Evolutionary conservation across 2,329 filamentous ascomycete species (phyloP).

Genomic region (Venturiaceae sp.): DNA sequence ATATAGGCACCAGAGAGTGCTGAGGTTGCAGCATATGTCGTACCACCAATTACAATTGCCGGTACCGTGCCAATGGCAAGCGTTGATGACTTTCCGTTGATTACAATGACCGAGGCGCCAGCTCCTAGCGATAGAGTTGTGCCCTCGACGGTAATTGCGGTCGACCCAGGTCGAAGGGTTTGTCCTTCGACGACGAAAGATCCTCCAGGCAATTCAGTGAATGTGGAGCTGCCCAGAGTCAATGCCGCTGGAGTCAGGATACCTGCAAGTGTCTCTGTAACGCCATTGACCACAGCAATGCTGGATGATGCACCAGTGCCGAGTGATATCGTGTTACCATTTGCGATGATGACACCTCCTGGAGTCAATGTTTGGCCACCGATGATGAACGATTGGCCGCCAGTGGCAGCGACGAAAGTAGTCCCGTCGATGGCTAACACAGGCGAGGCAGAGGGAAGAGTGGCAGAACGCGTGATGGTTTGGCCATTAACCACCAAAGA

Average conservation of each 20-base stretch:
- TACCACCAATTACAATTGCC: slow-evolving; percentile 1
- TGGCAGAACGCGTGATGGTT: slow-evolving; percentile 10
- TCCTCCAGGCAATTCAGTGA: slow-evolving; percentile 18
- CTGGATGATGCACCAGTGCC: slow-evolving; percentile 10
- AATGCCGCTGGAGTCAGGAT: slow-evolving; percentile 19
- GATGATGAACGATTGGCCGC: slow-evolving; percentile 22
- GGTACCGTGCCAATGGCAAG: background rate
- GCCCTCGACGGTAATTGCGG: slow-evolving; percentile 16
- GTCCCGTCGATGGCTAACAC: slow-evolving; percentile 16
- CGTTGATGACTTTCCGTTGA: slow-evolving; percentile 5
- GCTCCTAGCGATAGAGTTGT: slow-evolving; percentile 19
- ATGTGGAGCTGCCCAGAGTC: slow-evolving; percentile 19
- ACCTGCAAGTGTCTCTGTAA: slow-evolving; percentile 19
- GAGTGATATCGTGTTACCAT: slow-evolving; percentile 23
- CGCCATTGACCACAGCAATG: slow-evolving; percentile 11
- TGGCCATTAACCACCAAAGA: slow-evolving; percentile 7
- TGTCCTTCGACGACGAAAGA: slow-evolving; percentile 26
- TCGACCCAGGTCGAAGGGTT: slow-evolving; percentile 28
- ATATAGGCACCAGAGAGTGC: slow-evolving; percentile 2
- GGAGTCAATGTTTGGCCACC: slow-evolving; percentile 27
- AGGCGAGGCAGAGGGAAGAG: slow-evolving; percentile 14
- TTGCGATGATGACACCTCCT: slow-evolving; percentile 22
- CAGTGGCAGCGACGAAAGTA: slow-evolving; percentile 11
- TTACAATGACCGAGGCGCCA: slow-evolving; percentile 1
- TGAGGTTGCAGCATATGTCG: slow-evolving; percentile 4